These are phyloP conservation scores for Galerina marginata DNA, from an alignment of 768 basidiomycete species.

Conservation along the genomic window DNA sequence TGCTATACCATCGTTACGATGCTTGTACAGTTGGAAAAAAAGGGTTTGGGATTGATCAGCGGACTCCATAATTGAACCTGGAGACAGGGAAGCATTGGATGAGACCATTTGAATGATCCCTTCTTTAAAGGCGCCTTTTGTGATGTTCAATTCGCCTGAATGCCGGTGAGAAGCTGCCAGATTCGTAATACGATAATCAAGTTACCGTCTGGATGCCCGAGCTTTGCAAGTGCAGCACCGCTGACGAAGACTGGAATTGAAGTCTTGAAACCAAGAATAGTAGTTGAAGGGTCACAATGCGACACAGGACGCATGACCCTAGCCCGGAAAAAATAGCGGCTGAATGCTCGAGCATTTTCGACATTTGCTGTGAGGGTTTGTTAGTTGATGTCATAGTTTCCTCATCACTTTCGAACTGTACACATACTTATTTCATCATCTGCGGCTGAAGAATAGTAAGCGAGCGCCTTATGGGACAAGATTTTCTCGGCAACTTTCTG, in stretches of 20 bases:
- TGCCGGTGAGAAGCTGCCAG: not conserved
- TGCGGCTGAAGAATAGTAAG: conserved; percentile 86
- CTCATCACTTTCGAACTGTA: not conserved
- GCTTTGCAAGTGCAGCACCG: conserved; percentile 81
- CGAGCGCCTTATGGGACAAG: conserved; percentile 75
- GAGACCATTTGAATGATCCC: conserved; percentile 89
- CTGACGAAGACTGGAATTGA: conserved; percentile 84
- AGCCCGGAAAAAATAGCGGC: conserved; percentile 85
- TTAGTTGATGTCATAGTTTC: not conserved
- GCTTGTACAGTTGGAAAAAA: conserved; percentile 90
- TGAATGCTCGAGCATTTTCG: conserved; percentile 83
- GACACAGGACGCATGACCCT: conserved; percentile 77
- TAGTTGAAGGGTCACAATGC: conserved; percentile 70
- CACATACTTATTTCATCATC: conserved; percentile 83
- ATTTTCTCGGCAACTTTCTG: conserved; percentile 75
- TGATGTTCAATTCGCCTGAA: conserved; percentile 84
- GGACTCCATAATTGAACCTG: conserved; percentile 62
- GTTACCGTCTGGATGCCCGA: conserved; percentile 83
- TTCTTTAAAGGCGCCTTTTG: conserved; percentile 65
- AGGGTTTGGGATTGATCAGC: conserved; percentile 61
- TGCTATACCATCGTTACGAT: conserved; percentile 68
- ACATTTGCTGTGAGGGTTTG: conserved; percentile 46
- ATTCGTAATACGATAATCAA: not conserved
- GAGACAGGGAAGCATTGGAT: conserved; percentile 75
- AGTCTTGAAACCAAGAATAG: conserved; percentile 71